phyloP scores from a whole-genome alignment of 2,329 filamentous ascomycete species.

The Diplodia mutila region DNA sequence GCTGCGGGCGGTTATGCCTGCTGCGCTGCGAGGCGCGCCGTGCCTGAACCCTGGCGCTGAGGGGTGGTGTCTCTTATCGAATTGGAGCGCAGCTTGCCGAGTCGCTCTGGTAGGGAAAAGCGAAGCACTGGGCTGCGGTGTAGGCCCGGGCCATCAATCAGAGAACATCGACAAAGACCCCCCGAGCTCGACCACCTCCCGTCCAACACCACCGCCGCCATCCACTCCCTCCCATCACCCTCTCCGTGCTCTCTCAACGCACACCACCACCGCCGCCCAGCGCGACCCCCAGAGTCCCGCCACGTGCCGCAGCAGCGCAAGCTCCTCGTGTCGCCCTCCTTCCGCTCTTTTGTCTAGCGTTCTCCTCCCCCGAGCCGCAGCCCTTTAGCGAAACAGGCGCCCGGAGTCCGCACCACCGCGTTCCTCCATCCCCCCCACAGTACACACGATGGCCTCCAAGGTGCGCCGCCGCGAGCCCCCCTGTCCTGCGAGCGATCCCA shows the following conservation, averaged over 20 bases:
- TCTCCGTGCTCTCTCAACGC: constrained; percentile 18
- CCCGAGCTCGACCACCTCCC: constrained; percentile 25
- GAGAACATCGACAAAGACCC: constrained; percentile 25
- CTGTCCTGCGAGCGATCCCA: constrained; percentile 1
- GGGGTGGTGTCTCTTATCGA: constrained; percentile 21
- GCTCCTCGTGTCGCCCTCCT: constrained; percentile 6
- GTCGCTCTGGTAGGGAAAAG: constrained; percentile 14
- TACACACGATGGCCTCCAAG: constrained; percentile 42
- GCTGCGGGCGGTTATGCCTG: constrained; percentile 15
- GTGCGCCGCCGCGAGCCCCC: constrained; percentile 31
- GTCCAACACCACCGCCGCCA: constrained; percentile 21
- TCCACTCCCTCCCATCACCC: constrained; percentile 25
- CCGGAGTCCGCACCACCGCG: constrained; percentile 21
- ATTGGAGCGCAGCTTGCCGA: constrained; percentile 22
- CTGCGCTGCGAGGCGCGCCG: constrained; percentile 18
- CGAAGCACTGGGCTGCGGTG: constrained; percentile 21
- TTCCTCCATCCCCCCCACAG: constrained; percentile 28
- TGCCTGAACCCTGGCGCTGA: constrained; percentile 23
- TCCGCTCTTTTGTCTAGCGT: constrained; percentile 25
- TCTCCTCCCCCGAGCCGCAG: constrained; percentile 23
- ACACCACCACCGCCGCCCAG: constrained; percentile 3
- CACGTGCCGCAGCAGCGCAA: constrained; percentile 10
- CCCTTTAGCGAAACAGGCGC: constrained; percentile 26
- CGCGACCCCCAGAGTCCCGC: constrained; percentile 9
- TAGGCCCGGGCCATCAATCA: constrained; percentile 25